phyloP scores from a whole-genome alignment of 73 alveolate species.

The Blepharisma japonicum region DNA sequence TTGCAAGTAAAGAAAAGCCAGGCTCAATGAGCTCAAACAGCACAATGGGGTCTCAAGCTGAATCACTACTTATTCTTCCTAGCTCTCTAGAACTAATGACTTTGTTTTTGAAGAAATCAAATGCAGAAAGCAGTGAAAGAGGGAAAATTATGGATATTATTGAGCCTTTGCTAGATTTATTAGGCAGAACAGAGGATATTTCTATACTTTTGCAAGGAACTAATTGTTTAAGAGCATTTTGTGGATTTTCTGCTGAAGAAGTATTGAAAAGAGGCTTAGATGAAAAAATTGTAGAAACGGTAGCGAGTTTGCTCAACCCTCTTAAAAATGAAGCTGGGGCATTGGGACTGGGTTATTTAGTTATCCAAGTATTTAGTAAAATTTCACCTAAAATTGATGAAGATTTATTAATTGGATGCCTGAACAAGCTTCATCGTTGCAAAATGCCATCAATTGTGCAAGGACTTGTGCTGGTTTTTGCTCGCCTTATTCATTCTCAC shows the following conservation, averaged over 20 bases:
- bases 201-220: conserved; percentile 58
- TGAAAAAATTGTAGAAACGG: conserved; percentile 63
- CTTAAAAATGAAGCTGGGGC: conserved; percentile 75
- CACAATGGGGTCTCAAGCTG: conserved; percentile 56
- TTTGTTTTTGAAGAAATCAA: conserved; percentile 45
- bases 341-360: conserved; percentile 73
- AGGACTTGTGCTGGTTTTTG: conserved; percentile 87
- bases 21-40: conserved; percentile 54
- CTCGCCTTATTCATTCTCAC: conserved; percentile 84
- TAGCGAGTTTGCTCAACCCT: conserved; percentile 67
- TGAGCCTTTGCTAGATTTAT: conserved; percentile 45
- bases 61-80: conserved; percentile 44
- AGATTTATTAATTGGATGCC: conserved; percentile 68
- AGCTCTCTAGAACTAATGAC: conserved; percentile 52
- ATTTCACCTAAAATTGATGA: conserved; percentile 78
- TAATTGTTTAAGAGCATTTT: conserved; percentile 69
- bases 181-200: conserved; percentile 51
- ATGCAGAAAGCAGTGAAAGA: conserved; percentile 36
- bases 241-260: conserved; percentile 60
- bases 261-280: conserved; percentile 48
- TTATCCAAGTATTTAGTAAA: conserved; percentile 69
- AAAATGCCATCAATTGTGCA: conserved; percentile 94
- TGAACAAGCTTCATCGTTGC: conserved; percentile 86
- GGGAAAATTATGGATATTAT: conserved; percentile 37
- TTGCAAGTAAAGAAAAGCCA: neutral